phyloP scores from a whole-genome alignment of 208 protist genomes.

The Herpetomonas tarakana region DNA sequence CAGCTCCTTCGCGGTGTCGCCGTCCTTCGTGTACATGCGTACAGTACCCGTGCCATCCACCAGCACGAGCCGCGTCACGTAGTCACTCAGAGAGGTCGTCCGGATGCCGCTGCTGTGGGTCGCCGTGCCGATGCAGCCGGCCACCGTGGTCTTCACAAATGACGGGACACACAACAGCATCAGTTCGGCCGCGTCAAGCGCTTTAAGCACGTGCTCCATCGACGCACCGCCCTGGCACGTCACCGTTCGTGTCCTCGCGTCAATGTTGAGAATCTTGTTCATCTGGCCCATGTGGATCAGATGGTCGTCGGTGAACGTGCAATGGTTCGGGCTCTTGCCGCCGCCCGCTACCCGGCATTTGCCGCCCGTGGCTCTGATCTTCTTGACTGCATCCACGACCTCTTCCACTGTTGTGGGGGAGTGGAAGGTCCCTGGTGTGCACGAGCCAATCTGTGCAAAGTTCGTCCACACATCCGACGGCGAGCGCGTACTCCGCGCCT shows the following conservation, averaged over 20 bases:
- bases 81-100: constrained; percentile 44
- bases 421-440: constrained; percentile 42
- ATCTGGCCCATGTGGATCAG: constrained; percentile 56
- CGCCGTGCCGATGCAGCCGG: constrained; percentile 53
- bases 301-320: constrained; percentile 50
- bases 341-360: constrained; percentile 55
- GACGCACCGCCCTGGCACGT: constrained; percentile 49
- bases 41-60: constrained; percentile 46
- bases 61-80: constrained; percentile 36
- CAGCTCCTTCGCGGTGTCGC: constrained; percentile 27
- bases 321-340: constrained; percentile 58
- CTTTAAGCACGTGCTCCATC: constrained; percentile 47
- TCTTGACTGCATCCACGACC: constrained; percentile 21
- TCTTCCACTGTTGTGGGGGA: constrained; percentile 30
- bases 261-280: constrained; percentile 44
- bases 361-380: constrained; percentile 17
- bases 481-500: too few species aligned
- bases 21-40: constrained; percentile 12
- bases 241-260: constrained; percentile 26
- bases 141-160: constrained; percentile 57
- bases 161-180: constrained; percentile 74
- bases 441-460: constrained; percentile 47
- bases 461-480: constrained; percentile 76
- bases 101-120: constrained; percentile 63
- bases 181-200: constrained; percentile 33